Evolutionary conservation across 768 basidiomycete genomes (phyloP), one percentile per base, ranked within the genome.

Genomic region (Leccinum barrowsii): DNA sequence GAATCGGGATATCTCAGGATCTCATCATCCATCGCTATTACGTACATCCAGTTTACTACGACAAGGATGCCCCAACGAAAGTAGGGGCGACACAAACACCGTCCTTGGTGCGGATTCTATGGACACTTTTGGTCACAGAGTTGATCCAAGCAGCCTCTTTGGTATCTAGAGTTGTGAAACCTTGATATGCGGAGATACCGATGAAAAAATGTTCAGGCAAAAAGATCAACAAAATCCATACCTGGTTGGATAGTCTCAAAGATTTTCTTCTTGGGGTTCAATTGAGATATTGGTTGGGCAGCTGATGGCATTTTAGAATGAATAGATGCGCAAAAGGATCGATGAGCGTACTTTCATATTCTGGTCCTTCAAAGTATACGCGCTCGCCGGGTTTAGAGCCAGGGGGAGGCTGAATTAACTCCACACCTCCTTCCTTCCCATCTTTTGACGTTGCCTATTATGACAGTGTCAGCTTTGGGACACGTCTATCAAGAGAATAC

Each of bases 191-290:
- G 21, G 24, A 63, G 34, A 26, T 50, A 52, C 11, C 34, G 12
- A 11, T 58, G 26, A 55, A 35, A 56, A 58, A n/a, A 50, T 15
- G 28, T 51, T 26, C 5, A 7, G 50, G 53, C 48, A 51, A 63
- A 49, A 35, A 55, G 56, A 54, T 34, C 30, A 34, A 0, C 15
- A 30, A 15, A 5, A 10, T 49, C 50, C 74, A 22, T 64, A 87
- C 92, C 89, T 52, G 94, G 94, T 70, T 97, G 97, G 52, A 99
- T 85, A 0, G 94, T 89, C 76, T 99, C 97, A 67, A 98, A 99
- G 32, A 98, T 91, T 77, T 98, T 99, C 80, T 97, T 98, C 78
- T 98, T 99, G 12, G 97, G 97, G 74, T 98, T 98, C 57, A 99
- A 79, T 67, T 95, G 93, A 7, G 88, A 68, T 22, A 96, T 76